Evolutionary conservation across 1,284 basidiomycete species (phyloP), one percentile per base, ranked within the genome.

Genomic region (Malassezia furfur): DNA sequence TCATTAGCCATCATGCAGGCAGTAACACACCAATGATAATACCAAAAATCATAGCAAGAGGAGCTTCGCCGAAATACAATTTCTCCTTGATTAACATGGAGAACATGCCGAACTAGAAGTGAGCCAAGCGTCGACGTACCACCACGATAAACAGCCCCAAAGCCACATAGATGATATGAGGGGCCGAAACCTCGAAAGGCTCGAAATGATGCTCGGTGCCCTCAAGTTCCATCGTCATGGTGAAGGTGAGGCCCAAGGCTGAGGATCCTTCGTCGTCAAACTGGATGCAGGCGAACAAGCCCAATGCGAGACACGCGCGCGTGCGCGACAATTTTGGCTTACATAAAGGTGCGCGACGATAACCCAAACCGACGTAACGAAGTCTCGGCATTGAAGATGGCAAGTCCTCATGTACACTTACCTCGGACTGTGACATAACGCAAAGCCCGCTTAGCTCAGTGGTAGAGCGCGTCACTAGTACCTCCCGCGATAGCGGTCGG

Each of bases 11-110:
- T 19, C 19, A 44, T 4, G 28, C 10, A 8, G 39, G 48, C 19
- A 31, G 7, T 12, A 34, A 47, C 34, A 22, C 21, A 67, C 73
- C 78, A 60, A 96, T 85, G 62, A 93, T 87, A 71, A 96, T 87
- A 25, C 93, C 91, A 66, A 96, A 91, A 35, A 91, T 76, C 63
- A 94, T 94, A 2, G 94, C 91, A 80, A 90, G 87, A 63, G 87
- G 89, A 5, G 94, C 91, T 80, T 98, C 94, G 63, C 94, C 94
- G 60, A 96, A 84, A 73, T 96, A 98, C 31, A 96, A 78, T 80
- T 82, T 85, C 78, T 96, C 91, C 72, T 91, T 86, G 72, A 98
- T 83, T 66, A 96, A 84, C 21, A 91, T 81, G 10, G 88, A 89
- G 77, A 94, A 88, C 85, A 93, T 90, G 74, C 88, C 88, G 76